Percentiles rank a stretch among this genome's conserved stretches.
phyloP scores from a whole-genome alignment of 192 early-diverging fungal genomes.

The Allomyces javanicus region DNA sequence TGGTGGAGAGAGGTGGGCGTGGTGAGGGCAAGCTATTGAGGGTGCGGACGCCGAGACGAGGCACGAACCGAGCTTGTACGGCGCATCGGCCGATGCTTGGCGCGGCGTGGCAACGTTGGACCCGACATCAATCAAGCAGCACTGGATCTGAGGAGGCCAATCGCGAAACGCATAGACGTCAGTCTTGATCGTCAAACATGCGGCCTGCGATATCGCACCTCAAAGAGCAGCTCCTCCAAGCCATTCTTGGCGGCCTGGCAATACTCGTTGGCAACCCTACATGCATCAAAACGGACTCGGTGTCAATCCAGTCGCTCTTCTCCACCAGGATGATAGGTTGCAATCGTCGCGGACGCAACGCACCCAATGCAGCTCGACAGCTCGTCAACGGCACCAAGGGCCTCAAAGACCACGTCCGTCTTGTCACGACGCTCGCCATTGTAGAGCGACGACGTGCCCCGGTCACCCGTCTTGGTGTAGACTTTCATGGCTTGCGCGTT shows the following conservation, averaged over 20 bases:
- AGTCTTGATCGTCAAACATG: too few species aligned
- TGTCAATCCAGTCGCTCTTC: too few species aligned
- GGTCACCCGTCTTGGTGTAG: conserved; percentile 6
- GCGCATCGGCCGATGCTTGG: not conserved
- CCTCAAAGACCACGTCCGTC: conserved; percentile 2
- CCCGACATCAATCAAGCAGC: conserved; percentile 3
- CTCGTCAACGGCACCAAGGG: conserved; percentile 4
- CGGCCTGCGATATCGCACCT: not conserved
- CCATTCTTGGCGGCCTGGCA: conserved; percentile 1
- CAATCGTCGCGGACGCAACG: not conserved
- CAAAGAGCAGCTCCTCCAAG: conserved; percentile 1
- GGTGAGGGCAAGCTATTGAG: too few species aligned
- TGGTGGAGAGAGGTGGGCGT: too few species aligned
- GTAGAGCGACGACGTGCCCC: conserved; percentile 2
- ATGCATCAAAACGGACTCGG: not conserved
- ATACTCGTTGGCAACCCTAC: conserved; percentile 4
- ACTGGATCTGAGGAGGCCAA: conserved; percentile 2
- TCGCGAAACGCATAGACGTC: too few species aligned
- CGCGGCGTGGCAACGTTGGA: conserved; percentile 5
- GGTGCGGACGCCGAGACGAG: too few species aligned
- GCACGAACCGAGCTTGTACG: not conserved
- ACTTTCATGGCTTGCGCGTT: not conserved
- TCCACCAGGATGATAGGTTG: not conserved
- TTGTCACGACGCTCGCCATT: conserved; percentile 2
- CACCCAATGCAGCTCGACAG: conserved; percentile 4